Conservation (phyloP, 805 yeast species). For the Hanseniaspora singularis region DNA sequence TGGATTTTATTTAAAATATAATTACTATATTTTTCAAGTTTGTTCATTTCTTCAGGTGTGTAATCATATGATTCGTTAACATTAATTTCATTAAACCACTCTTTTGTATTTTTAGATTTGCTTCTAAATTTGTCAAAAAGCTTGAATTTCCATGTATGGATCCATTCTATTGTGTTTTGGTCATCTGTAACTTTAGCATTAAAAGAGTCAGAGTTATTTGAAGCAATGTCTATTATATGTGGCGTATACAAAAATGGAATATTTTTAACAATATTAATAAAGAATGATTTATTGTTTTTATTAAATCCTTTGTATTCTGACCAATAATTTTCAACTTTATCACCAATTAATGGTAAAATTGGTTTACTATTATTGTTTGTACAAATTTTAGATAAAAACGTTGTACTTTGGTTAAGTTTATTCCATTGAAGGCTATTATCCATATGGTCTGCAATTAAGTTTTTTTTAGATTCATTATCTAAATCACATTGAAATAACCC, state of each 20-base stretch:
- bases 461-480: constrained; percentile 24
- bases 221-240: constrained; percentile 25
- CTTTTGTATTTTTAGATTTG: constrained; percentile 18
- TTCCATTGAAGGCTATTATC: constrained; percentile 15
- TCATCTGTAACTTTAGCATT: constrained; percentile 19
- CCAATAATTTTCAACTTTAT: constrained; percentile 40
- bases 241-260: constrained; percentile 53
- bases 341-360: constrained; percentile 48
- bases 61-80: constrained; percentile 41
- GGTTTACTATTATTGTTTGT: constrained; percentile 33
- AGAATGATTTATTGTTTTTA: constrained; percentile 16
- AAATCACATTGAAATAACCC: constrained; percentile 46
- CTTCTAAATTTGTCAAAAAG: constrained; percentile 14
- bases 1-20: constrained; percentile 4
- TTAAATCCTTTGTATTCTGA: constrained; percentile 27
- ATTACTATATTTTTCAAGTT: constrained; percentile 2
- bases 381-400: constrained; percentile 28
- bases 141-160: constrained; percentile 19
- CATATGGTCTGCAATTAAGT: constrained; percentile 20
- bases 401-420: constrained; percentile 6
- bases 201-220: constrained; percentile 22
- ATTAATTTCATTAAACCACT: constrained; percentile 40
- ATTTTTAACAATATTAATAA: constrained; percentile 31
- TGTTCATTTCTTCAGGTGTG: constrained; percentile 29
- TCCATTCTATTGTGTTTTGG: constrained; percentile 17